A percentile compares a stretch with the other conserved stretches of the same genome.
phyloP scores from a whole-genome alignment of 1,284 basidiomycete species.

The Schizopora paradoxa region DNA sequence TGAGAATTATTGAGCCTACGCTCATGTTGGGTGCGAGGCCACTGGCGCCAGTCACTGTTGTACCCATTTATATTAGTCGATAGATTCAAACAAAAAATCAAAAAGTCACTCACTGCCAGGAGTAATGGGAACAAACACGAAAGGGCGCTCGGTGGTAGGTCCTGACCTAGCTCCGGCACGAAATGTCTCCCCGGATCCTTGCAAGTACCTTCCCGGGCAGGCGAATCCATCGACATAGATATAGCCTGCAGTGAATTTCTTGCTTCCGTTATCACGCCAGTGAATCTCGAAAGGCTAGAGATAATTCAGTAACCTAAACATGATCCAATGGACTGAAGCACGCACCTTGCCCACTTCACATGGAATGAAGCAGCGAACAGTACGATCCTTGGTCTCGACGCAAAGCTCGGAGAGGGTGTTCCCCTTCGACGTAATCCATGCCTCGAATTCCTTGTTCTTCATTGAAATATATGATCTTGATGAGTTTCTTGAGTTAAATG shows the following conservation, averaged over 20 bases:
- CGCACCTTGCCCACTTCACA: constrained; percentile 50
- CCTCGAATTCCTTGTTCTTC: constrained; percentile 53
- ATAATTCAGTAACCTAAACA: constrained; percentile 4
- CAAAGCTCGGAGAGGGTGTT: constrained; percentile 46
- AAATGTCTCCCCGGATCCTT: constrained; percentile 43
- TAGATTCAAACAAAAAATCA: no score
- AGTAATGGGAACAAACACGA: constrained; percentile 43
- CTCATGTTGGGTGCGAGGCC: constrained; percentile 27
- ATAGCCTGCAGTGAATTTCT: constrained; percentile 47
- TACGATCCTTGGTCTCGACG: constrained; percentile 37
- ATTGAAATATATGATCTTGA: constrained; percentile 35
- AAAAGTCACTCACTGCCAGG: constrained; percentile 27
- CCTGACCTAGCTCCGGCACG: constrained; percentile 44
- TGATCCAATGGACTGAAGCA: constrained; percentile 8
- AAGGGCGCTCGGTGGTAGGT: constrained; percentile 45
- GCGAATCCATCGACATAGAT: constrained; percentile 54
- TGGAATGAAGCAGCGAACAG: constrained; percentile 60
- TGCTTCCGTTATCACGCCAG: constrained; percentile 55
- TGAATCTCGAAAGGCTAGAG: constrained; percentile 50
- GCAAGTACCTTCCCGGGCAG: constrained; percentile 55
- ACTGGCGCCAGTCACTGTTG: no score
- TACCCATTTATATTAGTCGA: no score
- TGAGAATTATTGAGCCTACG: constrained; percentile 47
- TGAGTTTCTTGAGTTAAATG: not conserved
- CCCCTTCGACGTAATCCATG: constrained; percentile 55